Evolutionary conservation across 2,329 filamentous ascomycete genomes (phyloP), one percentile per base, ranked within the genome.

Genomic region (Arthrocladium fulminans): DNA sequence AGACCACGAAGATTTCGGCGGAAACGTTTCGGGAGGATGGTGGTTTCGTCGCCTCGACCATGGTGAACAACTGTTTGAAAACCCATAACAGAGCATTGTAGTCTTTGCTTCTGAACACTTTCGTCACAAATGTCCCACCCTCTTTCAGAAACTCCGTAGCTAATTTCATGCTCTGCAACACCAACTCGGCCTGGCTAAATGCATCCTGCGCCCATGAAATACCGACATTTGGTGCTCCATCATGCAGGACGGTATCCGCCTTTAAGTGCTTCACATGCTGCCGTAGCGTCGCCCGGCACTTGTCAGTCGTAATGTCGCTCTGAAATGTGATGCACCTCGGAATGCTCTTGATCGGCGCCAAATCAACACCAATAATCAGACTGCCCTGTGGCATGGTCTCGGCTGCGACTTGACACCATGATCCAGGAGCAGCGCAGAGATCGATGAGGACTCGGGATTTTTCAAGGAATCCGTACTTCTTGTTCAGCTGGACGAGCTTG

Each of bases 1-100:
- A 97, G 27, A 98, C 92, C 55, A 97, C 90, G 72, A 98, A 98
- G 34, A 97, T 97, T 73, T 98, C 92, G 56, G 92, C 92, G 6
- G 88, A 96, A 45, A 98, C 90, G 61, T 94, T 96, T 73, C 92
- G 79, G 7, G 88, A 95, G 0, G 88, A 94, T 0, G 92, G 92
- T 2, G 92, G 92, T 67, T 98, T 98, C 3, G 92, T 98, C 42
- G 94, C 90, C 65, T 98, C 90, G 54, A 98, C 92, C 57, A 92
- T 94, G 41, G 77, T 77, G 71, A 98, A 98, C 1, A 98, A 76
- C 66, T 98, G 92, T 64, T 95, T 95, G 73, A 97, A 88, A 27
- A 97, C 89, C 92, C 92, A 98, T 42, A 97, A 76, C 39, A 98
- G 70, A 50, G 88, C 83, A 64, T 96, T 96, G 73, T 95, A 97